A percentile compares a stretch with the other conserved stretches of the same genome.
Conservation (phyloP, 2,329 filamentous ascomycete species). For the Colletotrichum filicis region DNA sequence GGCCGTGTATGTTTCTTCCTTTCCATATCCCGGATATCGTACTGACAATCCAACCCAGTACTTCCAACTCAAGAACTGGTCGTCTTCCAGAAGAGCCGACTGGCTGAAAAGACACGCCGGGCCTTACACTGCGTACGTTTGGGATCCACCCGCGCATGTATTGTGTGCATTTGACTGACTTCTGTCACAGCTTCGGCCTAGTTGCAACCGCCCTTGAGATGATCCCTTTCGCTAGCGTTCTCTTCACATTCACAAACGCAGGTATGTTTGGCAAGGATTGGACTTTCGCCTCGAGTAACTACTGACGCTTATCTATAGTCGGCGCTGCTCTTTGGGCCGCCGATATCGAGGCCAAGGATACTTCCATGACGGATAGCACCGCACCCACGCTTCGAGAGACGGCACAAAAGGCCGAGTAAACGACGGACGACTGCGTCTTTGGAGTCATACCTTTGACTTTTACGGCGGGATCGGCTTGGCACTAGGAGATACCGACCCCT, state of each 20-base stretch:
- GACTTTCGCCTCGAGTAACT: background rate
- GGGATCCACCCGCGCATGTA: background rate
- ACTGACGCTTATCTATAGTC: constrained; percentile 58
- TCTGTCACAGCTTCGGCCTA: constrained; percentile 71
- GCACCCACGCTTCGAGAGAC: constrained; percentile 62
- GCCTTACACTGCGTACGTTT: constrained; percentile 79
- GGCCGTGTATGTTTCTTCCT: constrained; percentile 58
- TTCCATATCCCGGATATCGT: background rate
- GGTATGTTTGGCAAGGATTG: constrained; percentile 52
- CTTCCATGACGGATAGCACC: constrained; percentile 59
- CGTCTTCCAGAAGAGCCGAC: constrained; percentile 68
- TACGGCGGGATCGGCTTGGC: background rate
- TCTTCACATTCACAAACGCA: constrained; percentile 91
- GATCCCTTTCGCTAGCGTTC: constrained; percentile 82
- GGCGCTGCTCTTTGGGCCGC: constrained; percentile 95
- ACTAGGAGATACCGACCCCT: background rate
- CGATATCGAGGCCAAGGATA: constrained; percentile 75
- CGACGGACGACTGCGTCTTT: constrained; percentile 8
- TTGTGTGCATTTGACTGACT: constrained; percentile 2
- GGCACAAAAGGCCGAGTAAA: constrained; percentile 60
- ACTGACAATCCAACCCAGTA: constrained; percentile 64
- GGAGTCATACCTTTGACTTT: background rate
- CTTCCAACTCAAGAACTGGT: constrained; percentile 92
- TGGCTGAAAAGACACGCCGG: constrained; percentile 78
- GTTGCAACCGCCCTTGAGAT: constrained; percentile 86